Conservation (phyloP, 768 basidiomycete genomes). For the Boletus eberwhitei region DNA sequence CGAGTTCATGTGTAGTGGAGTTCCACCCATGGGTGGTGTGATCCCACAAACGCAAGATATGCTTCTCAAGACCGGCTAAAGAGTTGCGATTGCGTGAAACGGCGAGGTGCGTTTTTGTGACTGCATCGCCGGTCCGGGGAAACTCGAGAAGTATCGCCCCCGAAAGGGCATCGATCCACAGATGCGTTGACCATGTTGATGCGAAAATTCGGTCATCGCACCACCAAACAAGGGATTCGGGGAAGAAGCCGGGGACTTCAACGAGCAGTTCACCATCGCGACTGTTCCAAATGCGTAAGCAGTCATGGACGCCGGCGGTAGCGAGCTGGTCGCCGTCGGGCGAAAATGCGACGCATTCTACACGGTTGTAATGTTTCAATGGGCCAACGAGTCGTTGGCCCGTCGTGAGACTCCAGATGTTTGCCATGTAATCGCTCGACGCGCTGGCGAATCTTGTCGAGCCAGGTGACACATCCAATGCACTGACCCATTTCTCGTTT, state of each 20-base stretch:
- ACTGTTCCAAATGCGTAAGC: constrained; percentile 13
- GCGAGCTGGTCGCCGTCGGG: constrained; percentile 13
- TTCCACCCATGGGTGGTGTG: constrained; percentile 3
- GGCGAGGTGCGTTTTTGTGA: constrained; percentile 2
- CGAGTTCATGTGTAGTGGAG: neutral
- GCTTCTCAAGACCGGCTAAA: constrained; percentile 4
- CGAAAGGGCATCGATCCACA: constrained; percentile 9
- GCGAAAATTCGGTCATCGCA: constrained; percentile 13
- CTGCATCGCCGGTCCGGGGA: neutral
- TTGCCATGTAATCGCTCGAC: constrained; percentile 1
- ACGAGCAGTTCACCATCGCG: constrained; percentile 2
- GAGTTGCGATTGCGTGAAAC: constrained; percentile 7
- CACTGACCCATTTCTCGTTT: constrained; percentile 1
- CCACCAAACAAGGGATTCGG: constrained; percentile 18
- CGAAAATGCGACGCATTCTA: constrained; percentile 16
- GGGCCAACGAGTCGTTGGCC: constrained; percentile 15
- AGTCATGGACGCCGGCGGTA: constrained; percentile 5
- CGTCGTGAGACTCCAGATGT: constrained; percentile 11
- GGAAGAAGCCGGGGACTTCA: constrained; percentile 1
- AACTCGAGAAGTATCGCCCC: constrained; percentile 11
- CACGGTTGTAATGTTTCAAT: constrained; percentile 3
- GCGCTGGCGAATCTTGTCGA: constrained; percentile 16
- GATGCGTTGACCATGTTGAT: constrained; percentile 5
- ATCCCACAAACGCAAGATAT: constrained; percentile 9
- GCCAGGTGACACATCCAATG: constrained; percentile 14